Evolutionary conservation across 257 asterid genomes (phyloP).

Genomic region (Solanum paucissectum): DNA sequence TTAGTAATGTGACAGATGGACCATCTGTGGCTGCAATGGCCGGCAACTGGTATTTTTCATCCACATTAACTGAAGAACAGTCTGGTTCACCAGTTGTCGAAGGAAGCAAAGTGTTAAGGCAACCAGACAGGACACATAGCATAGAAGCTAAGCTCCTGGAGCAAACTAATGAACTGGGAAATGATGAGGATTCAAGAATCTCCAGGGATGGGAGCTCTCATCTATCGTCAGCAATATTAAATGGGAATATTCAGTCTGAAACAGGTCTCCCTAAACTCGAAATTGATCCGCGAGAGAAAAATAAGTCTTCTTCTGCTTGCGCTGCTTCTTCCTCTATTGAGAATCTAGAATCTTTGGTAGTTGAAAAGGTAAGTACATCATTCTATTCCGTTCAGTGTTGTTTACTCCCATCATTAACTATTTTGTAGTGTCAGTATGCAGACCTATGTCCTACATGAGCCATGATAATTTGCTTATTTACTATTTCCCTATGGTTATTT

Average conservation of each 20-base stretch:
- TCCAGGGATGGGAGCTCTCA: constrained; percentile 22
- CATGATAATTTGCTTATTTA: background rate
- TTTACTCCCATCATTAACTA: background rate
- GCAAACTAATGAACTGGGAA: constrained; percentile 17
- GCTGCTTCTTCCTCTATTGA: constrained; percentile 19
- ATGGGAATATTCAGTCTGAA: constrained; percentile 21
- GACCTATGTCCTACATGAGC: background rate
- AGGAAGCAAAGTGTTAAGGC: constrained; percentile 12
- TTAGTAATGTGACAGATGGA: constrained; percentile 14
- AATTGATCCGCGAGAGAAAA: constrained; percentile 18
- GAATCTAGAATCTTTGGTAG: constrained; percentile 18
- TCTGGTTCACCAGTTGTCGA: constrained; percentile 21
- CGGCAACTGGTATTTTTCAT: constrained; percentile 6
- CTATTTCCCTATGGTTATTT: background rate
- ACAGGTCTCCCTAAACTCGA: constrained; percentile 12
- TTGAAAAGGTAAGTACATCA: constrained; percentile 28
- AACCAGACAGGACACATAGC: constrained; percentile 7
- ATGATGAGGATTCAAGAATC: constrained; percentile 16
- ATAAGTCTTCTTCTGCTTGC: constrained; percentile 8
- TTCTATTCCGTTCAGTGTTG: background rate
- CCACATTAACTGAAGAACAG: constrained; percentile 14
- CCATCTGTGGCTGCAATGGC: constrained; percentile 15
- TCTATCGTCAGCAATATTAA: constrained; percentile 14
- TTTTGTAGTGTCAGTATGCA: background rate
- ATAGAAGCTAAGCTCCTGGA: constrained; percentile 15